Evolutionary conservation across 306 rosid genomes (phyloP), one percentile per base, ranked within the genome.

Genomic region (Casuarina cunninghamiana): DNA sequence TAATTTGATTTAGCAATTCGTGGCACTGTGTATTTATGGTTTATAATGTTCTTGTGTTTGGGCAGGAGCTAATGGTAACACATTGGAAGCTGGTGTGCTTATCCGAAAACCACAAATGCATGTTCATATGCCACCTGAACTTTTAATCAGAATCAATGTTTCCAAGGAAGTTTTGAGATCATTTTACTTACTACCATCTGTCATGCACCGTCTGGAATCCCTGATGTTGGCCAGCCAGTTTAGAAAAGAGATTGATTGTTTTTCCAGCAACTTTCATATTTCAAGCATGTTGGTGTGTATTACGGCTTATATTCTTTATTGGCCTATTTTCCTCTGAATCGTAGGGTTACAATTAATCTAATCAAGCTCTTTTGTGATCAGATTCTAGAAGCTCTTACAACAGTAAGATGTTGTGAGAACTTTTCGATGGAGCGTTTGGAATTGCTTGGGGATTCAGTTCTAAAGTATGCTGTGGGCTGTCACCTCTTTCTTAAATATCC

Each of bases 361-460:
- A 54, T 46, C 46, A 41, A 70, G 76, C 13, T 83, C 10, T 61
- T 83, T 63, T 72, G 44, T 74, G 9, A 60, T 63, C 78, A 93
- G 99, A 83, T 95, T 82, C 88, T 95, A 70, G 97, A 95, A 91
- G 97, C 97, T 62, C 89, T 95, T 53, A 89, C 99, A 72, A 87
- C 97, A 69, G 78, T 91, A 37, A 88, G 97, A 87, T 91, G 95
- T 71, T 76, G 81, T 66, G 97, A 95, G 84, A 88, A 58, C 1
- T 87, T 91, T 80, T 93, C 97, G 49, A 87, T 95, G 93, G 99
- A 95, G 86, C 97, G 99, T 51, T 89, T 93, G 81, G 99, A 95
- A 85, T 85, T 95, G 81, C 99, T 93, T 26, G 99, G 99, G 48
- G 99, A 95, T 85, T 95, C 99, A 10, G 89, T 93, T 78, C 80